Percentiles rank a stretch among this genome's conserved stretches.
Evolutionary conservation across 257 asterid species (phyloP).

Genomic region (Agastache rugosa): DNA sequence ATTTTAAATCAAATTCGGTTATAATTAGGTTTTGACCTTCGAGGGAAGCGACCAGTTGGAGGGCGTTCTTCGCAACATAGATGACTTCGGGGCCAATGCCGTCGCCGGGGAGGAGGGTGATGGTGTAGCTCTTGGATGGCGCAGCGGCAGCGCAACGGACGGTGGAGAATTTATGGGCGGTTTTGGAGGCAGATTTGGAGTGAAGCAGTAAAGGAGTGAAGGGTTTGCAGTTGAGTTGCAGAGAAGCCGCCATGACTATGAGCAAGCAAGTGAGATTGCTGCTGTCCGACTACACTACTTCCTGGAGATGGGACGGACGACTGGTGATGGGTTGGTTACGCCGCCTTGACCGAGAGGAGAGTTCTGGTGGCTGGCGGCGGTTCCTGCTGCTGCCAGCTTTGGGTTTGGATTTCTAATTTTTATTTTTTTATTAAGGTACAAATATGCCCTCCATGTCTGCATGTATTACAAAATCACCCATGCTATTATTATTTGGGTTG

Average conservation of each 20-base stretch:
- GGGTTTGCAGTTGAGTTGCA: conserved; percentile 54
- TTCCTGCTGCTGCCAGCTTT: too few species aligned
- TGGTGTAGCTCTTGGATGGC: conserved; percentile 62
- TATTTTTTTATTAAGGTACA: too few species aligned
- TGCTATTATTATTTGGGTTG: too few species aligned
- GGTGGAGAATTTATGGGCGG: conserved; percentile 43
- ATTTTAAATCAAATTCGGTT: background rate
- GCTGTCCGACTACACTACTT: too few species aligned
- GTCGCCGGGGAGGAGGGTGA: conserved; percentile 94
- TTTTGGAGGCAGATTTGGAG: conserved; percentile 41
- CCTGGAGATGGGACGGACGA: too few species aligned
- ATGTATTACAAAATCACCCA: too few species aligned
- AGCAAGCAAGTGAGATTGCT: too few species aligned
- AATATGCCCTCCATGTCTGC: too few species aligned
- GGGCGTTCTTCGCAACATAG: conserved; percentile 78
- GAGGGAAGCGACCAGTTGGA: conserved; percentile 62
- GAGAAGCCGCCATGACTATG: conserved; percentile 70
- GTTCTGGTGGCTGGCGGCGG: too few species aligned
- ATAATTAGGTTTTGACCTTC: conserved; percentile 57
- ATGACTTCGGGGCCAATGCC: conserved; percentile 98
- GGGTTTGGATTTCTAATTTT: too few species aligned
- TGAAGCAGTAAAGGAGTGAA: conserved; percentile 37
- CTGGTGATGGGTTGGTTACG: too few species aligned
- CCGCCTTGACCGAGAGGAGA: too few species aligned
- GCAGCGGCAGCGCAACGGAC: conserved; percentile 69